Evolutionary conservation across 805 yeast species (phyloP).

Genomic region (Suhomyces canberraensis): DNA sequence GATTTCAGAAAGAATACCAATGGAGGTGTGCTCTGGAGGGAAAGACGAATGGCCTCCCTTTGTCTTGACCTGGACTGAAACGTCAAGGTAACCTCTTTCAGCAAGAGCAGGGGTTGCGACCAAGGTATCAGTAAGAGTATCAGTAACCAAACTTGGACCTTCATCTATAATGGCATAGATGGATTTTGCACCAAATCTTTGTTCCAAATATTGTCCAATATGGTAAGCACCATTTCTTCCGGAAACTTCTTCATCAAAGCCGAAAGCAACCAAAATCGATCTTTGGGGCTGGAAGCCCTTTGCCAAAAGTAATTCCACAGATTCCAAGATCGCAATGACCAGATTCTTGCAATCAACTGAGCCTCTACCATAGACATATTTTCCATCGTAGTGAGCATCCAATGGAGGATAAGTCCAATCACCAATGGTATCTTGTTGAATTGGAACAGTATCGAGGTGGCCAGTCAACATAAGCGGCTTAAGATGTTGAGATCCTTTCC

Average conservation of each 20-base stretch:
- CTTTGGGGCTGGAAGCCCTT: conserved; percentile 59
- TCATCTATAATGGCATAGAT: conserved; percentile 71
- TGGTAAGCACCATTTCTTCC: conserved; percentile 61
- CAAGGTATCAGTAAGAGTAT: conserved; percentile 45
- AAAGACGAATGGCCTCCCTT: conserved; percentile 79
- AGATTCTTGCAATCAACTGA: conserved; percentile 71
- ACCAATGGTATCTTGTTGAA: conserved; percentile 50
- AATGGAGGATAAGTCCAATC: conserved; percentile 72
- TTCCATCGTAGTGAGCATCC: conserved; percentile 58
- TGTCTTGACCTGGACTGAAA: conserved; percentile 47
- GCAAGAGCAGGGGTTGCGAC: conserved; percentile 49
- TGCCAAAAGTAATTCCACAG: conserved; percentile 47
- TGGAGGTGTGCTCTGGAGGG: conserved; percentile 81
- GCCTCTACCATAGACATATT: conserved; percentile 73
- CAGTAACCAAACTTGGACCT: conserved; percentile 40
- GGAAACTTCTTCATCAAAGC: conserved; percentile 76
- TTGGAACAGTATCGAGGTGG: conserved; percentile 82
- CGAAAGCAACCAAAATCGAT: conserved; percentile 62
- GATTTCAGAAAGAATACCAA: conserved; percentile 68
- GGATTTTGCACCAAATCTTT: conserved; percentile 58
- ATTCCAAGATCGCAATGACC: conserved; percentile 62
- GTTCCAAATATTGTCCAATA: conserved; percentile 46
- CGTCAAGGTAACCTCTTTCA: conserved; percentile 49
- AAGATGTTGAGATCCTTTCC: conserved; percentile 57
- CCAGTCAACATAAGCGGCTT: conserved; percentile 72